Evolutionary conservation across 495 filamentous ascomycete genomes (phyloP).

Genomic region (Penicillium tannophilum): DNA sequence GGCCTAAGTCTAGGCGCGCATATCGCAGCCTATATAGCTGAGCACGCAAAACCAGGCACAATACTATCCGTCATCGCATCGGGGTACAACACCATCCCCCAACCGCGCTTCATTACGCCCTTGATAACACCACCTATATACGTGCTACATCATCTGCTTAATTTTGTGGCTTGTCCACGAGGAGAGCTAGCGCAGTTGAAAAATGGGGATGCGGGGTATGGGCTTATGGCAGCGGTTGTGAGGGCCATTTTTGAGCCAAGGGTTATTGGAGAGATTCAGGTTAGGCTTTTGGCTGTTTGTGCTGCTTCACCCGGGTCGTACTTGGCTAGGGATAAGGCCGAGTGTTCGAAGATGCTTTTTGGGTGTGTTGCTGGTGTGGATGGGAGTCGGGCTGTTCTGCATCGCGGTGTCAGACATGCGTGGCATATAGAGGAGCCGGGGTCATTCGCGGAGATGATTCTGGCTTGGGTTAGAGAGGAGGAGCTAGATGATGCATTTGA

Average conservation of each 20-base stretch:
- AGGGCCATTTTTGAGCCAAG: conserved; percentile 8
- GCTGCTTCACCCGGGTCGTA: neutral
- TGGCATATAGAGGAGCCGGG: conserved; percentile 10
- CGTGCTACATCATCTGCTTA: conserved; percentile 2
- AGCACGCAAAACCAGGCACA: conserved; percentile 1
- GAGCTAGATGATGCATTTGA: neutral
- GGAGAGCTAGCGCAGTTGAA: conserved; percentile 6
- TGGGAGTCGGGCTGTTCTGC: conserved; percentile 14
- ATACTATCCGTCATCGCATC: conserved; percentile 9
- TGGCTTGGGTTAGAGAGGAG: conserved; percentile 7
- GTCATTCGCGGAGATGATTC: conserved; percentile 4
- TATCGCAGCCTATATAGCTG: conserved; percentile 14
- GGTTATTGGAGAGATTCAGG: conserved; percentile 3
- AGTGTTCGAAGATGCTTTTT: conserved; percentile 5
- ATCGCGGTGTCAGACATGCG: conserved; percentile 10
- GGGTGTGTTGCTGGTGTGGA: conserved; percentile 5
- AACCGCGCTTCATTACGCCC: neutral
- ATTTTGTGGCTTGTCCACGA: neutral
- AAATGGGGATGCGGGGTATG: conserved; percentile 9
- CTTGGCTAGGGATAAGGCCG: conserved; percentile 6
- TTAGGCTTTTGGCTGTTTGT: conserved; percentile 9
- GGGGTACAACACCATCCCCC: conserved; percentile 14
- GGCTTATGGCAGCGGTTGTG: conserved; percentile 6
- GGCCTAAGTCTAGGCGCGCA: conserved; percentile 22
- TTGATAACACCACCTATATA: conserved; percentile 1